A percentile compares a stretch with the other conserved stretches of the same genome.
These are phyloP conservation scores for Helianthus tuberosus DNA, from an alignment of 129 eudicot species.

Conservation along the genomic window DNA sequence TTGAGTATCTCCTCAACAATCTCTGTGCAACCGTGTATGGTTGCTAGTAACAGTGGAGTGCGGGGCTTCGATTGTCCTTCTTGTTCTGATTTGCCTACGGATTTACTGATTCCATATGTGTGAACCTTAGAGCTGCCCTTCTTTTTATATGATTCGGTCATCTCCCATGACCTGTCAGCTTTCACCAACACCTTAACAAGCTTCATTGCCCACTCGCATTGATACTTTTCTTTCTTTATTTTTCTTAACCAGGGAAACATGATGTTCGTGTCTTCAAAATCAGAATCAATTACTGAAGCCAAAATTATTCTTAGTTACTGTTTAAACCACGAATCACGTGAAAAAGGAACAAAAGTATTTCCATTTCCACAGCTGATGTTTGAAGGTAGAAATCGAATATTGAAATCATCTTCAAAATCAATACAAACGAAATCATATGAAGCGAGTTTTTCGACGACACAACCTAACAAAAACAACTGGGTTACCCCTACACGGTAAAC, in stretches of 20 bases:
- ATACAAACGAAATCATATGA: too few relatives aligned
- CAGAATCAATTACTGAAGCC: neutral
- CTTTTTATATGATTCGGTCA: neutral
- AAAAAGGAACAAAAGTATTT: too few relatives aligned
- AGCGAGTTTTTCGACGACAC: too few relatives aligned
- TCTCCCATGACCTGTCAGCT: constrained; percentile 37
- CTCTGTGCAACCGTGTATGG: constrained; percentile 28
- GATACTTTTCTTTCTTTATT: constrained; percentile 8
- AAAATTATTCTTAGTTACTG: neutral
- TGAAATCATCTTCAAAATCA: too few relatives aligned
- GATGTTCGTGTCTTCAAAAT: constrained; percentile 3
- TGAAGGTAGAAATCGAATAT: too few relatives aligned
- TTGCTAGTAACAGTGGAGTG: constrained; percentile 37
- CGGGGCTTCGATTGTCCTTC: constrained; percentile 5
- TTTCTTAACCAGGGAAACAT: constrained; percentile 11
- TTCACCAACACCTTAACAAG: constrained; percentile 35
- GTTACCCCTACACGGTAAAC: too few relatives aligned
- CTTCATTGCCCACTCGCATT: constrained; percentile 22
- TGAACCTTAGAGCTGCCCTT: constrained; percentile 13
- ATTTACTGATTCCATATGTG: neutral
- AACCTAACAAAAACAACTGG: too few relatives aligned
- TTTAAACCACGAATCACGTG: too few relatives aligned
- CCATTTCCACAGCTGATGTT: too few relatives aligned
- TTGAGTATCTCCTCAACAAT: constrained; percentile 38
- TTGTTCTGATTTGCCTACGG: neutral